phyloP scores from a whole-genome alignment of 768 basidiomycete genomes.

The Candolleomyces efflorescens region DNA sequence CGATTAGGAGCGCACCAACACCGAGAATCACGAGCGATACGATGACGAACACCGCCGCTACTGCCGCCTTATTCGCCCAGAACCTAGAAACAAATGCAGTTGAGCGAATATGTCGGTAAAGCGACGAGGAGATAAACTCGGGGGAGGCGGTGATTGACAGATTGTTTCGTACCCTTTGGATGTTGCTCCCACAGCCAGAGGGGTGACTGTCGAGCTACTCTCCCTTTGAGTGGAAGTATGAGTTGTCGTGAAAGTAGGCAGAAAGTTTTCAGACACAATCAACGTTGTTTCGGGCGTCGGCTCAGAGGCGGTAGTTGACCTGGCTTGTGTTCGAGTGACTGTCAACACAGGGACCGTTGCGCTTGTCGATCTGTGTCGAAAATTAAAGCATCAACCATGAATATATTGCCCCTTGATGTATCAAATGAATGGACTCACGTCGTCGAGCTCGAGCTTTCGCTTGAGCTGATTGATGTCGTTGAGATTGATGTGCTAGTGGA shows the following conservation, averaged over 20 bases:
- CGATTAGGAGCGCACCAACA: conserved; percentile 17
- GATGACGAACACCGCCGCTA: conserved; percentile 31
- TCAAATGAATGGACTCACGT: not conserved
- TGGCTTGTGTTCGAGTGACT: not conserved
- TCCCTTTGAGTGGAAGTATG: not conserved
- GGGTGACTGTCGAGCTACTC: not conserved
- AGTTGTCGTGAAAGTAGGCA: not conserved
- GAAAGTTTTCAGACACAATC: not conserved
- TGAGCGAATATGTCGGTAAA: not conserved
- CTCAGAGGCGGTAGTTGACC: not conserved
- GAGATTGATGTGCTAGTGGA: not conserved
- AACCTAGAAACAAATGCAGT: conserved; percentile 21
- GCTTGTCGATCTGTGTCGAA: not conserved
- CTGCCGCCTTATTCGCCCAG: conserved; percentile 32
- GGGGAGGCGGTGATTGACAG: not conserved
- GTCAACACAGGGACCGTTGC: not conserved
- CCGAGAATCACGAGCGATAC: conserved; percentile 24
- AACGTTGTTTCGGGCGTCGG: not conserved
- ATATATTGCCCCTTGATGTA: not conserved
- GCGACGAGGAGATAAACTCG: not conserved
- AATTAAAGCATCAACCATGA: not conserved
- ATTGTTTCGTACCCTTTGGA: conserved; percentile 5
- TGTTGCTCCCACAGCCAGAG: not conserved
- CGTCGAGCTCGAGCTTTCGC: not conserved
- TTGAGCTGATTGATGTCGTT: not conserved